Conservation (phyloP, 768 basidiomycete species). For the Mycena alexandri region DNA sequence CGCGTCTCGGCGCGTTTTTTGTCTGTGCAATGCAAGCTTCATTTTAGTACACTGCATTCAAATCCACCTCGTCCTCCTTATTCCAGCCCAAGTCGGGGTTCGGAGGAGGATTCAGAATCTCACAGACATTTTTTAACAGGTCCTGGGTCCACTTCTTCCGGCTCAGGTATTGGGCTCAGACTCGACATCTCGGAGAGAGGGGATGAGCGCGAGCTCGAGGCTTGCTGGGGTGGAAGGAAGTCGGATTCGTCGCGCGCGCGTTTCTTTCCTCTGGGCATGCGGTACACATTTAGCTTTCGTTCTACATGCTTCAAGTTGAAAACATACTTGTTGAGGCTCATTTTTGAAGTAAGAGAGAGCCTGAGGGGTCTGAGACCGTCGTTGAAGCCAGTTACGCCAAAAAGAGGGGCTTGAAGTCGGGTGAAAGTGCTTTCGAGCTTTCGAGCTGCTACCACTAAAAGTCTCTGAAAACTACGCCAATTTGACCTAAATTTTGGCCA, state of each 20-base stretch:
- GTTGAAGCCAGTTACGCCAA: too few relatives aligned
- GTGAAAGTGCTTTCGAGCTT: too few relatives aligned
- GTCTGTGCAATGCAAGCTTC: conserved; percentile 21
- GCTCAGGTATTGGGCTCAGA: conserved; percentile 39
- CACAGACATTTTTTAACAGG: conserved; percentile 62
- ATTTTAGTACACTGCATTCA: neutral
- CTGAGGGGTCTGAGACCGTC: neutral
- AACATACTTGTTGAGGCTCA: conserved; percentile 48
- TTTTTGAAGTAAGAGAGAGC: neutral
- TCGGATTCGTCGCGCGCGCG: conserved; percentile 52
- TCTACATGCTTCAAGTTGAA: neutral
- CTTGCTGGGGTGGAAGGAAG: conserved; percentile 38
- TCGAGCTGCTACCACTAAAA: too few relatives aligned
- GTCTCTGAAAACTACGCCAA: too few relatives aligned
- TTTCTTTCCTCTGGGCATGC: conserved; percentile 62
- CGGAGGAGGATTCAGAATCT: neutral
- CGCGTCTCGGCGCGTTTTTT: conserved; percentile 79
- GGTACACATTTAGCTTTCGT: neutral
- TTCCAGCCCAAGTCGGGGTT: too few relatives aligned
- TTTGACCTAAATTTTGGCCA: too few relatives aligned
- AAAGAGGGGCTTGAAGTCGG: too few relatives aligned
- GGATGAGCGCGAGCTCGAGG: conserved; percentile 27
- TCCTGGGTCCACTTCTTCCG: conserved; percentile 43
- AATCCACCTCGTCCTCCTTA: too few relatives aligned
- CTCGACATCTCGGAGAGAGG: conserved; percentile 49